A percentile compares a stretch with the other conserved stretches of the same genome.
Evolutionary conservation across 768 basidiomycete species (phyloP).

Genomic region (Mycena rosella): DNA sequence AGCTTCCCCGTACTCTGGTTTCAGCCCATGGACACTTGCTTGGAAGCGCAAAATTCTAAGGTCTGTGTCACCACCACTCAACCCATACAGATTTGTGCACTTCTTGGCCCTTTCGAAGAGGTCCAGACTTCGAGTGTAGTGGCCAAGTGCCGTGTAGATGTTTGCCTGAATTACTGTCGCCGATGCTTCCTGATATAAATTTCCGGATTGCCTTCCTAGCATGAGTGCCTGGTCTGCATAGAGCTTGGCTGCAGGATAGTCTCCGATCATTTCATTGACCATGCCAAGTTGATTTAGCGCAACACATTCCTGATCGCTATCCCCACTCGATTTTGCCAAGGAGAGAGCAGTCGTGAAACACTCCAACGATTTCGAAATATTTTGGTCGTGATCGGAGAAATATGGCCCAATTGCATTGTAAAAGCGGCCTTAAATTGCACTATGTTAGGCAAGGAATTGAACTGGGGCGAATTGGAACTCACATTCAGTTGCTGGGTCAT

Average conservation of each 20-base stretch:
- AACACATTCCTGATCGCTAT: neutral
- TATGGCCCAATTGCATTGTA: slow-evolving; percentile 1
- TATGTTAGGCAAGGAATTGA: neutral
- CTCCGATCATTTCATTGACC: slow-evolving; percentile 2
- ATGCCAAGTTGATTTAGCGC: neutral
- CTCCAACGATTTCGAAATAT: neutral
- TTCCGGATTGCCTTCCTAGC: neutral
- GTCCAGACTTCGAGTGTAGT: neutral
- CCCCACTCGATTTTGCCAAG: neutral
- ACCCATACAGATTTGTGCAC: neutral
- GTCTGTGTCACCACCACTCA: neutral
- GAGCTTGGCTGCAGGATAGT: neutral
- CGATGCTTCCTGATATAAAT: neutral
- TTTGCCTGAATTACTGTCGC: neutral
- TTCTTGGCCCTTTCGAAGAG: slow-evolving; percentile 1
- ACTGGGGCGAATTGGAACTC: neutral
- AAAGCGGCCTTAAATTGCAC: neutral
- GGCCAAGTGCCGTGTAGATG: neutral
- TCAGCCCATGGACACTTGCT: neutral
- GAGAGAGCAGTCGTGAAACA: neutral
- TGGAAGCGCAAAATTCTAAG: neutral
- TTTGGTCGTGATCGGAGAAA: neutral
- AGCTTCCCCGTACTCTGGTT: slow-evolving; percentile 1
- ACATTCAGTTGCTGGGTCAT: slow-evolving; percentile 2
- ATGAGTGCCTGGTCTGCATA: neutral